A percentile compares a stretch with the other conserved stretches of the same genome.
phyloP scores from a whole-genome alignment of 1,139 yeast genomes.

The Wickerhamiella pararugosa region DNA sequence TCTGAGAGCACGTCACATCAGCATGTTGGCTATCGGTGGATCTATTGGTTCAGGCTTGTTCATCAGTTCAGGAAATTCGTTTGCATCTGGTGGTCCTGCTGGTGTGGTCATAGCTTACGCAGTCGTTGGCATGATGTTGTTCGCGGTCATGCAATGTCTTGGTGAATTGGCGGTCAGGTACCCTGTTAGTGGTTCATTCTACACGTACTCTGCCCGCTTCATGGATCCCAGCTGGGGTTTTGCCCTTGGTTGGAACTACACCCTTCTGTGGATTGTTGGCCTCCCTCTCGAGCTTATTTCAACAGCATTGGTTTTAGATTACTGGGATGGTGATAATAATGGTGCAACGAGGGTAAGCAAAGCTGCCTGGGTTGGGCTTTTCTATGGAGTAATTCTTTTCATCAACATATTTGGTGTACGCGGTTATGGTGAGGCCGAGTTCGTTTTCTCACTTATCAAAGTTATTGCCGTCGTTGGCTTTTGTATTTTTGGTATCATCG shows the following conservation, averaged over 20 bases:
- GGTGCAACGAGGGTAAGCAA: slow-evolving; percentile 34
- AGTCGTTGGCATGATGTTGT: slow-evolving; percentile 54
- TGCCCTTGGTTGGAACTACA: slow-evolving; percentile 57
- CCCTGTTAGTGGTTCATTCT: slow-evolving; percentile 68
- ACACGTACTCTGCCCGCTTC: slow-evolving; percentile 55
- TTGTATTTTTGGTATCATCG: slow-evolving; percentile 41
- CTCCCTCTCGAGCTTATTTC: slow-evolving; percentile 69
- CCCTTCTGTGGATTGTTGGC: slow-evolving; percentile 63
- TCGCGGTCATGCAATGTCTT: slow-evolving; percentile 60
- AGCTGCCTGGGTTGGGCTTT: slow-evolving; percentile 50
- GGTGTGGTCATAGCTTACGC: slow-evolving; percentile 55
- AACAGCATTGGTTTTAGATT: slow-evolving; percentile 53
- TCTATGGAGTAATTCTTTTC: slow-evolving; percentile 39
- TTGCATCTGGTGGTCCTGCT: slow-evolving; percentile 67
- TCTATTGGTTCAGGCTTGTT: slow-evolving; percentile 69
- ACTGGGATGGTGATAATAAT: slow-evolving; percentile 35
- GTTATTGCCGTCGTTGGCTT: slow-evolving; percentile 48
- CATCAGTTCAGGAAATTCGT: slow-evolving; percentile 59
- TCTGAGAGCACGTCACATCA: slow-evolving; percentile 35
- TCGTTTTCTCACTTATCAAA: slow-evolving; percentile 41
- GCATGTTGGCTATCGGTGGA: slow-evolving; percentile 70
- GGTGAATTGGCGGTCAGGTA: slow-evolving; percentile 71
- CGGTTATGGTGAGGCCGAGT: slow-evolving; percentile 67
- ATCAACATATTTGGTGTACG: slow-evolving; percentile 54
- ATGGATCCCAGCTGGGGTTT: slow-evolving; percentile 27